These are phyloP conservation scores for Anthracocystis setariae DNA, from an alignment of 1,284 basidiomycete species.

Conservation along the genomic window DNA sequence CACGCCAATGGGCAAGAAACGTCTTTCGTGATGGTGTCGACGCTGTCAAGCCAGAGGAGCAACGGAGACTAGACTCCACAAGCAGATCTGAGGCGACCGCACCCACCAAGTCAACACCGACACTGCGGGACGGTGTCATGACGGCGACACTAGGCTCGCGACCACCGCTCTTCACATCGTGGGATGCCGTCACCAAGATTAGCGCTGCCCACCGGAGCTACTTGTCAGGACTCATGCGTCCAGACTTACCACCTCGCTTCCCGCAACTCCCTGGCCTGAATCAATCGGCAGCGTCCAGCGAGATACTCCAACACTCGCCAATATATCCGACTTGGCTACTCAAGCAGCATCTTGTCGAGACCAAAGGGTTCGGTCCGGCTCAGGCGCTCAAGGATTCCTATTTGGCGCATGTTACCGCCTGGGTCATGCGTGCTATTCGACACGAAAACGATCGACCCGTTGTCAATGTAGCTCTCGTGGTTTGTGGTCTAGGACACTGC, in stretches of 20 bases:
- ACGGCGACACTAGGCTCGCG: background rate
- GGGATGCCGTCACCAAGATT: slow-evolving; percentile 41
- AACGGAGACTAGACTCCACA: slow-evolving; percentile 5
- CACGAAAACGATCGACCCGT: slow-evolving; percentile 5
- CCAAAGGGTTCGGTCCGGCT: slow-evolving; percentile 53
- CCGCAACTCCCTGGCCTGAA: slow-evolving; percentile 16
- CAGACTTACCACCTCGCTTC: slow-evolving; percentile 46
- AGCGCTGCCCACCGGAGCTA: slow-evolving; percentile 52
- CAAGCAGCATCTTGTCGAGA: slow-evolving; percentile 30
- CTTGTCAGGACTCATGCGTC: slow-evolving; percentile 49
- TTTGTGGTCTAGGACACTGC: slow-evolving; percentile 52
- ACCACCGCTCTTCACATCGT: slow-evolving; percentile 37
- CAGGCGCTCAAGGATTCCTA: slow-evolving; percentile 59
- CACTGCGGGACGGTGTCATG: background rate
- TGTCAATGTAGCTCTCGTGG: slow-evolving; percentile 37
- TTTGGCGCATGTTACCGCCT: slow-evolving; percentile 49
- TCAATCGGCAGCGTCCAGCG: background rate
- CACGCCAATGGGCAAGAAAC: slow-evolving; percentile 48
- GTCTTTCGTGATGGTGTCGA: slow-evolving; percentile 47
- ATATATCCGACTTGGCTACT: slow-evolving; percentile 49
- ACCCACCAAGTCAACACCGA: background rate
- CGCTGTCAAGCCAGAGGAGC: slow-evolving; percentile 25
- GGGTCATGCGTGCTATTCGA: slow-evolving; percentile 30
- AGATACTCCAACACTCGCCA: background rate
- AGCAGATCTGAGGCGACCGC: background rate